phyloP scores from a whole-genome alignment of 1,284 basidiomycete genomes.

The Melanopsichium pennsylvanicum region DNA sequence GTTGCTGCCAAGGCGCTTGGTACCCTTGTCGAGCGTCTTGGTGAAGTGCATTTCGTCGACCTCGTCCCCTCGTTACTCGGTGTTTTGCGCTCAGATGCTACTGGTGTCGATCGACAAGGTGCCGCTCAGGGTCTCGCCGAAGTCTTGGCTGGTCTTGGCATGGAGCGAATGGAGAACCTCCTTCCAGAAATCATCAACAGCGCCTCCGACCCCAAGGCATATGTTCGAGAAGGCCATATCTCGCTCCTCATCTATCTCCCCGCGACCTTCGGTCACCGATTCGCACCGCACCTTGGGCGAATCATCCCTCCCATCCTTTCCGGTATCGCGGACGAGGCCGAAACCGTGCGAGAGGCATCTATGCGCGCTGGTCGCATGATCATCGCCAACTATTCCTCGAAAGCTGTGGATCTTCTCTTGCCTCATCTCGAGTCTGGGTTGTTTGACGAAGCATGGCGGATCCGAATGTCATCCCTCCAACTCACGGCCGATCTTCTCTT shows the following conservation, averaged over 20 bases:
- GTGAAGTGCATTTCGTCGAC: conserved; percentile 94
- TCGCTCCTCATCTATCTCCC: conserved; percentile 95
- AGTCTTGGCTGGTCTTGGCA: conserved; percentile 92
- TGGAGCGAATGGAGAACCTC: conserved; percentile 93
- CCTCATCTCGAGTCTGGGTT: conserved; percentile 94
- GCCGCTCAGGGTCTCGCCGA: conserved; percentile 97
- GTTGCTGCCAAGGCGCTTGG: conserved; percentile 98
- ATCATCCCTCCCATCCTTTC: conserved; percentile 92
- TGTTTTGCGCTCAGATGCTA: conserved; percentile 90
- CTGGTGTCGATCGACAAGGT: conserved; percentile 94
- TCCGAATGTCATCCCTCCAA: conserved; percentile 87
- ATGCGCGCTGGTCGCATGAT: conserved; percentile 99
- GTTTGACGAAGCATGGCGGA: conserved; percentile 94
- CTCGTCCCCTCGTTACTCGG: conserved; percentile 88
- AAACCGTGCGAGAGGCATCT: conserved; percentile 88
- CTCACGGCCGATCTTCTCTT: conserved; percentile 94
- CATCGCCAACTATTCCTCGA: conserved; percentile 90
- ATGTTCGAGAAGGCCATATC: conserved; percentile 98
- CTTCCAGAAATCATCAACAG: conserved; percentile 93
- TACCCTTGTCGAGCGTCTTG: conserved; percentile 92
- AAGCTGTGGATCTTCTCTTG: conserved; percentile 90
- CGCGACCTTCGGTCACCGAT: conserved; percentile 89
- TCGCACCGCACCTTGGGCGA: conserved; percentile 92
- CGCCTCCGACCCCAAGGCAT: conserved; percentile 85
- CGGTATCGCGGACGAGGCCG: conserved; percentile 91